Evolutionary conservation across 2,329 filamentous ascomycete genomes (phyloP).

Genomic region (Bipolaris oryzae): DNA sequence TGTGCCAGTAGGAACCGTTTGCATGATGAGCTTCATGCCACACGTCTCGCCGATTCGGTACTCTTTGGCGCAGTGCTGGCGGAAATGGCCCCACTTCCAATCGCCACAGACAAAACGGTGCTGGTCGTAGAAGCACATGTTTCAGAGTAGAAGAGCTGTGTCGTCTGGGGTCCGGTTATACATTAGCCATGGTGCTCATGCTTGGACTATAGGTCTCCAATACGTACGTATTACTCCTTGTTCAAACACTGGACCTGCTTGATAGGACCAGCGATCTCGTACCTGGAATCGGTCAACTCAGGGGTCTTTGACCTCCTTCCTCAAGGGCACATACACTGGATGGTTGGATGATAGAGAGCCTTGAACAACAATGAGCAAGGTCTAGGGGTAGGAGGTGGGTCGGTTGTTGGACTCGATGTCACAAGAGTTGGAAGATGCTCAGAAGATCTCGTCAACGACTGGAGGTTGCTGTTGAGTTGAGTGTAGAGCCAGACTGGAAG

Average conservation of each 20-base stretch:
- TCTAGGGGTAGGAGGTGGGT: constrained; percentile 25
- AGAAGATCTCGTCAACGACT: constrained; percentile 34
- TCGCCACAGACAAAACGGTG: constrained; percentile 84
- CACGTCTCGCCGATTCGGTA: constrained; percentile 97
- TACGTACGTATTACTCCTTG: constrained; percentile 38
- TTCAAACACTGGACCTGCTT: constrained; percentile 27
- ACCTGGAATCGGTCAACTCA: constrained; percentile 38
- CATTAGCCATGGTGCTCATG: constrained; percentile 37
- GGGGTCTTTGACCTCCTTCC: constrained; percentile 31
- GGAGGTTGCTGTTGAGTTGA: constrained; percentile 35
- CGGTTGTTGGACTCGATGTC: constrained; percentile 33
- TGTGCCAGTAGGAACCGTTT: constrained; percentile 66
- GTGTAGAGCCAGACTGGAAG: constrained; percentile 33
- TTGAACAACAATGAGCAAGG: constrained; percentile 17
- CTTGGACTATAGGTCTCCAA: constrained; percentile 36
- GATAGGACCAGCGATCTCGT: constrained; percentile 33
- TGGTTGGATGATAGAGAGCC: constrained; percentile 41
- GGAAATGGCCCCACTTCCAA: constrained; percentile 95
- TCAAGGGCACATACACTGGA: constrained; percentile 36
- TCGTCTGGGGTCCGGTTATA: constrained; percentile 33
- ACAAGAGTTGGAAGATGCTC: constrained; percentile 39
- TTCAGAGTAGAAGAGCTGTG: constrained; percentile 42
- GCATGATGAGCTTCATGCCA: constrained; percentile 87
- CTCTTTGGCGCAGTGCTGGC: constrained; percentile 90
- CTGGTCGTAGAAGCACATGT: constrained; percentile 97